Evolutionary conservation across 106 monocot genomes (phyloP).

Genomic region (Gastrodia elata): DNA sequence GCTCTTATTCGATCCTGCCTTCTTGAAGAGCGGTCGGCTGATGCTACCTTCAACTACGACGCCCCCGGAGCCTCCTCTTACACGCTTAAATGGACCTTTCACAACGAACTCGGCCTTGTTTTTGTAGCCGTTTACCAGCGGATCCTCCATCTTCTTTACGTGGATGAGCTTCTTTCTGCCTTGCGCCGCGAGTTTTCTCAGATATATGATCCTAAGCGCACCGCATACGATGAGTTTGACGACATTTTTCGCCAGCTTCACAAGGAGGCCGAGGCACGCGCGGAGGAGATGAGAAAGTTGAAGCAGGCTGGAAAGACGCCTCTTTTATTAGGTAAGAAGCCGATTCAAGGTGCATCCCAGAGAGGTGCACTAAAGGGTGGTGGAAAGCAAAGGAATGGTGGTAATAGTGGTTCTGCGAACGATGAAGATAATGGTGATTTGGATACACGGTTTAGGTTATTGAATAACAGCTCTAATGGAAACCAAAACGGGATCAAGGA

Average conservation of each 20-base stretch:
- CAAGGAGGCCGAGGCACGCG: conserved; percentile 73
- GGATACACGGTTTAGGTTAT: conserved; percentile 17
- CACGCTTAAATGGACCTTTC: conserved; percentile 91
- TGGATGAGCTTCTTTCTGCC: conserved; percentile 74
- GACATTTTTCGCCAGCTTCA: conserved; percentile 78
- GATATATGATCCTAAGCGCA: conserved; percentile 70
- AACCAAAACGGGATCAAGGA: conserved; percentile 26
- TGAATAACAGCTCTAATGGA: conserved; percentile 31
- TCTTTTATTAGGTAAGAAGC: conserved; percentile 24
- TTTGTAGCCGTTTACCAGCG: conserved; percentile 95
- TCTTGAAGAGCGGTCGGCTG: conserved; percentile 93
- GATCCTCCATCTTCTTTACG: conserved; percentile 81
- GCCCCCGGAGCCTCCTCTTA: conserved; percentile 39
- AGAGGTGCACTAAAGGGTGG: conserved; percentile 13
- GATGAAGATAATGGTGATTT: conserved; percentile 56
- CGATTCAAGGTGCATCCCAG: conserved; percentile 14
- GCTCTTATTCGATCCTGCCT: conserved; percentile 88
- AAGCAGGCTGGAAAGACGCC: conserved; percentile 42
- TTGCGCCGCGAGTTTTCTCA: conserved; percentile 54
- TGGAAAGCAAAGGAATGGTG: conserved; percentile 16
- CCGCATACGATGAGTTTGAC: conserved; percentile 53
- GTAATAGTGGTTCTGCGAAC: conserved; percentile 24
- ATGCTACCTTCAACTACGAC: conserved; percentile 64
- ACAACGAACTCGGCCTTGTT: conserved; percentile 93
- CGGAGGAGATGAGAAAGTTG: conserved; percentile 75